A percentile compares a stretch with the other conserved stretches of the same genome.
Conservation (phyloP, 257 asterid species). For the Solanum sejunctum region DNA sequence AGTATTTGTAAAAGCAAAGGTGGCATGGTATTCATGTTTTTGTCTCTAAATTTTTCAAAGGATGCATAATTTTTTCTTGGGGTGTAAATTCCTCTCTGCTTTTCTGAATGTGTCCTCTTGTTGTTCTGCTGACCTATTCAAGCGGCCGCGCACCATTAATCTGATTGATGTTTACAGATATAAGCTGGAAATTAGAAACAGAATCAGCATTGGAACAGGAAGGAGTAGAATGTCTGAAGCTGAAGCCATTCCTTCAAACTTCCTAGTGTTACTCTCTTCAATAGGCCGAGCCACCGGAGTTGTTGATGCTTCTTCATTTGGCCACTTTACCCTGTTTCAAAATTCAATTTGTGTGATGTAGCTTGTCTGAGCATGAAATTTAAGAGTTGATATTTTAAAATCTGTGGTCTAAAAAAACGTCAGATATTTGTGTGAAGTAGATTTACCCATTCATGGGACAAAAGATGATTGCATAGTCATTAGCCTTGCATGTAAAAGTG, state of each 20-base stretch:
- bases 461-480: conserved; percentile 37
- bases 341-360: background rate
- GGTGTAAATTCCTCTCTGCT: background rate
- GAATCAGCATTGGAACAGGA: conserved; percentile 15
- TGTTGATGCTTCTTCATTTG: conserved; percentile 15
- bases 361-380: background rate
- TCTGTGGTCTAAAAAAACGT: too few relatives aligned
- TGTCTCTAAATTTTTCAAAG: background rate
- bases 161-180: background rate
- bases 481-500: conserved; percentile 81
- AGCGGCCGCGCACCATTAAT: background rate
- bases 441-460: conserved; percentile 22
- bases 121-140: background rate
- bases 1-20: background rate
- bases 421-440: too few relatives aligned
- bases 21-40: background rate
- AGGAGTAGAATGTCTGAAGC: conserved; percentile 14
- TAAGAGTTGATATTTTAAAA: background rate
- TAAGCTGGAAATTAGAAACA: conserved; percentile 8
- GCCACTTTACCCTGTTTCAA: conserved; percentile 29
- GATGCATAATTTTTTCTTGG: too few relatives aligned
- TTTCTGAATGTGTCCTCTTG: background rate
- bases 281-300: conserved; percentile 11
- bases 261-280: conserved; percentile 14
- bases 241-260: conserved; percentile 7